Base-by-base conservation (phyloP, 345 rosid genomes). In the Arabidopsis thaliana region DNA sequence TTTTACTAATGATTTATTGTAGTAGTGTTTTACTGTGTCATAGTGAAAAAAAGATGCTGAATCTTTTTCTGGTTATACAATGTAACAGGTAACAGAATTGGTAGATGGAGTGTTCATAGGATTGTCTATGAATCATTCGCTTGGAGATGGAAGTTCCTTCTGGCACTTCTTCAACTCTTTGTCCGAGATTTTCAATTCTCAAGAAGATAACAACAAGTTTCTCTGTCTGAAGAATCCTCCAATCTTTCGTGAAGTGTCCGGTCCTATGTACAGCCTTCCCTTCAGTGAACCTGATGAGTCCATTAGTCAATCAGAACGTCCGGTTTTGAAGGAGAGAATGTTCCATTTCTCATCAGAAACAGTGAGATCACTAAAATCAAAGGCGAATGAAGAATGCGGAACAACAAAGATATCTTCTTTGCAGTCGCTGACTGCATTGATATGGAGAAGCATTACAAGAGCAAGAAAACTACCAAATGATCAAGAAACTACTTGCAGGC, bases 21-120 rank as follows among this genome's bases (percentile, higher is more conserved):
- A 16, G 20, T 16, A 16, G 20, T 16, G 20, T 16, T 16, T 16
- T 16, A 16, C 20, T 16, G 20, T 16, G 20, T 16, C 20, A 16
- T 16, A 16, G 20, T 16, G 20, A 16, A 16, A 16, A 16, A 16
- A 16, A 16, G 20, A 16, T 16, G 32, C 4, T 28, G 32, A 28
- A 40, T 61, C 4, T 0, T 25, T 37, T 14, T 12, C 3, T 9
- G 58, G 2, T 36, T 40, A 14, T 28, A 28, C 30, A 28, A 3
- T 62, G 40, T 82, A 28, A 28, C 32, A 93, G 78, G 91, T 82
- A 12, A 93, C 94, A 0, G 87, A 90, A 16, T 53, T 90, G 9
- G 74, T 76, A 1, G 96, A 93, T 72, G 94, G 93, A 1, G 66
- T 93, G 20, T 93, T 93, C 71, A 58, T 93, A 10, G 95, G 93